phyloP scores from a whole-genome alignment of 2,329 filamentous ascomycete genomes.

The Arthroderma sp. region DNA sequence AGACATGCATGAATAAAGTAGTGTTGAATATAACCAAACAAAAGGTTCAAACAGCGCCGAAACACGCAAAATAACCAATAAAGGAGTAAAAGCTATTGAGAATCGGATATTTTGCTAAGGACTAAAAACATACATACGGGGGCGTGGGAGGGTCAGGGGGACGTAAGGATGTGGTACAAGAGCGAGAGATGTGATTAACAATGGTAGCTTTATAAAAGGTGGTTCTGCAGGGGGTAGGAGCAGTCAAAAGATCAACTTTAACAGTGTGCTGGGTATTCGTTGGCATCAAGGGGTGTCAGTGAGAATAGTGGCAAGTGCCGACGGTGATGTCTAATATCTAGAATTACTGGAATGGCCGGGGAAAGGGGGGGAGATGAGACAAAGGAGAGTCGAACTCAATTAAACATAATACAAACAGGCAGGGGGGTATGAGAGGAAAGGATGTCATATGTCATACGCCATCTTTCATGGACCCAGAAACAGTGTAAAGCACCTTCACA shows the following conservation, averaged over 20 bases:
- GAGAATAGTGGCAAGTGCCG: constrained; percentile 1
- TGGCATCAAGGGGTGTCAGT: not conserved
- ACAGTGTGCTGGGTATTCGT: not conserved
- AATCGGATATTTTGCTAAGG: not conserved
- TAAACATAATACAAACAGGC: not conserved
- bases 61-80: not conserved
- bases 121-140: not conserved
- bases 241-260: not conserved
- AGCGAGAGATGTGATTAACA: not conserved
- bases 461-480: not conserved
- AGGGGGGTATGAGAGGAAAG: not conserved
- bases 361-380: not conserved
- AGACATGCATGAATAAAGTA: not conserved
- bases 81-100: not conserved
- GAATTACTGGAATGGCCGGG: not conserved
- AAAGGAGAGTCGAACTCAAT: not conserved
- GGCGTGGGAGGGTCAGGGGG: not conserved
- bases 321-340: constrained; percentile 1
- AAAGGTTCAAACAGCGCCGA: not conserved
- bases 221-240: not conserved
- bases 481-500: not conserved
- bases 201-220: not conserved
- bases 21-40: not conserved
- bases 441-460: not conserved
- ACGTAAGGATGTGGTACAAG: not conserved